phyloP scores from a whole-genome alignment of 1,284 basidiomycete species.

The Hypsizygus ulmarius region DNA sequence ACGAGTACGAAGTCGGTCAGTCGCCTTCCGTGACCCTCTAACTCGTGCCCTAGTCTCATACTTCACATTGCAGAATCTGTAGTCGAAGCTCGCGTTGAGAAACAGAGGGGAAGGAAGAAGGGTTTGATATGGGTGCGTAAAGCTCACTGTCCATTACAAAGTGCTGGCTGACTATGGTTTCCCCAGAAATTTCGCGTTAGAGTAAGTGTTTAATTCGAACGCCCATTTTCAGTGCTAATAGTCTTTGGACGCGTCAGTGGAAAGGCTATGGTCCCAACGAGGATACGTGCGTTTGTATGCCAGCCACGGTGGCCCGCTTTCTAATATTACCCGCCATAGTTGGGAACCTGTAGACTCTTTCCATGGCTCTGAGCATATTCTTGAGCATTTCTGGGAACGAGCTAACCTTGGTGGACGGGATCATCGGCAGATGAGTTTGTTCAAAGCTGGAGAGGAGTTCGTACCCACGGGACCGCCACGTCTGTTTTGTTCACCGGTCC shows the following conservation, averaged over 20 bases:
- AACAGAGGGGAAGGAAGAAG: conserved; percentile 39
- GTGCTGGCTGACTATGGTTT: conserved; percentile 5
- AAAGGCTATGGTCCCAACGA: conserved; percentile 59
- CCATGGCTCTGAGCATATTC: conserved; percentile 52
- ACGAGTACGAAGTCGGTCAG: conserved; percentile 73
- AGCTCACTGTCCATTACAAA: conserved; percentile 8
- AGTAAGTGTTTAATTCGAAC: conserved; percentile 35
- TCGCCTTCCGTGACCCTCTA: conserved; percentile 10
- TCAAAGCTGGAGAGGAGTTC: conserved; percentile 55
- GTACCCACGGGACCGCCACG: conserved; percentile 56
- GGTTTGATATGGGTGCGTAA: conserved; percentile 35
- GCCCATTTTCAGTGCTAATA: neutral
- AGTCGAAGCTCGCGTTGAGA: conserved; percentile 45
- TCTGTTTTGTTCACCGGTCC: conserved; percentile 26
- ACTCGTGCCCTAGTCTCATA: neutral
- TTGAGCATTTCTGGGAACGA: conserved; percentile 60
- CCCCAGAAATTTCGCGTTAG: conserved; percentile 60
- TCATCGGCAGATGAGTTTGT: conserved; percentile 42
- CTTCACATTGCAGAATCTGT: conserved; percentile 46
- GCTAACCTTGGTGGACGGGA: conserved; percentile 52
- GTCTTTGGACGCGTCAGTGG: conserved; percentile 47
- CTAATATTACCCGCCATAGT: conserved; percentile 31
- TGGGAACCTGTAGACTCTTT: conserved; percentile 72
- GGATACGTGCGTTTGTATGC: conserved; percentile 54
- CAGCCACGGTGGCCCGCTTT: neutral